Conservation (phyloP, 1,284 basidiomycete species). For the Apiotrichum sp. region DNA sequence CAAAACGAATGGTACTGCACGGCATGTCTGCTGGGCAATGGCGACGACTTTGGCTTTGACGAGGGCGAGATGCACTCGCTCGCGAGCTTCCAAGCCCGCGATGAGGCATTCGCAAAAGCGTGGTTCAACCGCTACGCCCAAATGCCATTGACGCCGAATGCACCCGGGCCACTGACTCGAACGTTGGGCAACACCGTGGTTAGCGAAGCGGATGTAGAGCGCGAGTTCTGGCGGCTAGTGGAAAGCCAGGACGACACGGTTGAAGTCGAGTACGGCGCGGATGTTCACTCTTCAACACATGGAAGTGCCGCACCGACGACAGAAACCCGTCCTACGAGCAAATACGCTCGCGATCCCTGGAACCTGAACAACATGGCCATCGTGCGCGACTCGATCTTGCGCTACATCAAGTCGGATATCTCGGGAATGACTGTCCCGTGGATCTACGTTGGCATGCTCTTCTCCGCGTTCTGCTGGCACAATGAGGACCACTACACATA, state of each 20-base stretch:
- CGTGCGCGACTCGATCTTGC: conserved; percentile 63
- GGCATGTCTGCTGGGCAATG: conserved; percentile 82
- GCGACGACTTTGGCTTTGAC: conserved; percentile 98
- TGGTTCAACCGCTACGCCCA: conserved; percentile 79
- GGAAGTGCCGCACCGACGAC: conserved; percentile 94
- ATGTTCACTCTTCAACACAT: conserved; percentile 95
- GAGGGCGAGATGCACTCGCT: conserved; percentile 95
- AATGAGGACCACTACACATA: conserved; percentile 99
- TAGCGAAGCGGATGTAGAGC: conserved; percentile 84
- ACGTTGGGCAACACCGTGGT: conserved; percentile 61
- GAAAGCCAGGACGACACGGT: conserved; percentile 84
- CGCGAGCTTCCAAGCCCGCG: conserved; percentile 84
- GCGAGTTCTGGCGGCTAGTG: conserved; percentile 95
- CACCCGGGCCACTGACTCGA: conserved; percentile 26
- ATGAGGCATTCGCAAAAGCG: conserved; percentile 74
- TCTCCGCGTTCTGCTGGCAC: conserved; percentile 99
- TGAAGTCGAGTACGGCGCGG: conserved; percentile 97
- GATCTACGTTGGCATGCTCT: conserved; percentile 99
- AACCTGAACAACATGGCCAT: conserved; percentile 98
- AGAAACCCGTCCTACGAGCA: conserved; percentile 81
- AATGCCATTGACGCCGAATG: conserved; percentile 31
- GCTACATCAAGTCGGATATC: conserved; percentile 96
- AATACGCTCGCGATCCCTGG: conserved; percentile 89
- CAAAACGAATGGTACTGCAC: conserved; percentile 91
- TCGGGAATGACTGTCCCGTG: conserved; percentile 99